Evolutionary conservation across 2,329 filamentous ascomycete species (phyloP).

Genomic region (Amauroascus verrucosus): DNA sequence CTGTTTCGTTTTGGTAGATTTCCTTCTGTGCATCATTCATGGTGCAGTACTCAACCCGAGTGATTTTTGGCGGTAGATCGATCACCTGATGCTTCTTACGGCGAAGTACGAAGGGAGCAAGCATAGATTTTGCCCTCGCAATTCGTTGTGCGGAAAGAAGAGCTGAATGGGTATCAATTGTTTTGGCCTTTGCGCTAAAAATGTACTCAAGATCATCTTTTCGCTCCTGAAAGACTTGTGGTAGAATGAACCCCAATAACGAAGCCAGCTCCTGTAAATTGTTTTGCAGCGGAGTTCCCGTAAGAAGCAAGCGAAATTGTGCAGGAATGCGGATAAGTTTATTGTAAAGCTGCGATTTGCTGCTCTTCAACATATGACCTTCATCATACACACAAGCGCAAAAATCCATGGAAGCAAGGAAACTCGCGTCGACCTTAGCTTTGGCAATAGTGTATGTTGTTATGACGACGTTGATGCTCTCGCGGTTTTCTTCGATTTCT

Average conservation of each 20-base stretch:
- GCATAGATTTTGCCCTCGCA: constrained; percentile 74
- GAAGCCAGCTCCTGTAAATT: constrained; percentile 87
- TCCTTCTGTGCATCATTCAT: constrained; percentile 61
- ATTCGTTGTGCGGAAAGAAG: constrained; percentile 82
- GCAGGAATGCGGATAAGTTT: constrained; percentile 67
- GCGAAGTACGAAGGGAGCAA: constrained; percentile 89
- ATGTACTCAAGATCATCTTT: constrained; percentile 73
- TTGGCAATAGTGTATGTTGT: constrained; percentile 62
- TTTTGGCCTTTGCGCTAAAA: constrained; percentile 84
- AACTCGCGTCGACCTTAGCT: constrained; percentile 51
- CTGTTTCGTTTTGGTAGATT: constrained; percentile 63
- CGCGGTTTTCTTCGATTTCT: constrained; percentile 52
- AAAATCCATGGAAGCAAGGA: constrained; percentile 52
- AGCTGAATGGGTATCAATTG: constrained; percentile 62
- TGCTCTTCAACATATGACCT: constrained; percentile 86
- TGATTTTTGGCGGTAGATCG: constrained; percentile 70
- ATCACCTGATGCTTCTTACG: constrained; percentile 89
- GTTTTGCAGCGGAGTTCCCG: constrained; percentile 90
- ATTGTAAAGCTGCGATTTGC: constrained; percentile 68
- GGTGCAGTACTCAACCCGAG: constrained; percentile 68
- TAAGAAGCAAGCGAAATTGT: constrained; percentile 75
- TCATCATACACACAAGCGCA: constrained; percentile 72
- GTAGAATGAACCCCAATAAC: constrained; percentile 88
- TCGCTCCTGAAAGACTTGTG: constrained; percentile 64
- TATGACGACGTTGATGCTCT: constrained; percentile 58